A percentile compares a stretch with the other conserved stretches of the same genome.
Conservation (phyloP, 176 grass and related monocot genomes). For the Themeda triandra region DNA sequence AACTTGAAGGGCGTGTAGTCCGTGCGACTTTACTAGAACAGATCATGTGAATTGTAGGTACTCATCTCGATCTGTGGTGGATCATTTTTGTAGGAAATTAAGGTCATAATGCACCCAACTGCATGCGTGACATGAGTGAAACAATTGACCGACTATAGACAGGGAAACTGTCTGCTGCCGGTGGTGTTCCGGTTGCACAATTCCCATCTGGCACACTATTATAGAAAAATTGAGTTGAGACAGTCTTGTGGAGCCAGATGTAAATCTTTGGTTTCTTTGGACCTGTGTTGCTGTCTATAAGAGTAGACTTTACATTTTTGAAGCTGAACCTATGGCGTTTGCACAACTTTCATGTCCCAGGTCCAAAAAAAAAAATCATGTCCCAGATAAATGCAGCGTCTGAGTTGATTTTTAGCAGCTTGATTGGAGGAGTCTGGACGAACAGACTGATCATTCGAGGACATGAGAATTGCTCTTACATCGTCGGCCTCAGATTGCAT, state of each 20-base stretch:
- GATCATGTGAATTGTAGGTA: not conserved
- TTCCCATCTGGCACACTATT: not conserved
- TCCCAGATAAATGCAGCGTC: too few species aligned
- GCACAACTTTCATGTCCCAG: not conserved
- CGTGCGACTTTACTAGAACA: not conserved
- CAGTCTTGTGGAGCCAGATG: not conserved
- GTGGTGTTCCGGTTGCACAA: not conserved
- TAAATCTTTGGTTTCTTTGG: not conserved
- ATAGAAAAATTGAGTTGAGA: not conserved
- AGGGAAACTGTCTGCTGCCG: not conserved
- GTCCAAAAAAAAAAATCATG: too few species aligned
- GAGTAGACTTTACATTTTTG: not conserved
- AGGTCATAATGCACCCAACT: not conserved
- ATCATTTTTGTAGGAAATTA: slow-evolving; percentile 29
- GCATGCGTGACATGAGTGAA: not conserved
- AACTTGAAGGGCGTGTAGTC: not conserved
- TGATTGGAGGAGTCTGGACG: too few species aligned
- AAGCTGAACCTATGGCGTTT: not conserved
- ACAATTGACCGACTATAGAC: not conserved
- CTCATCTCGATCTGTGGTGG: not conserved
- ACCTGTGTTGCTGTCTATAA: not conserved
- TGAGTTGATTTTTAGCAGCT: too few species aligned
- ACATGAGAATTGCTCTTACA: too few species aligned
- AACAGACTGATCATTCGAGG: too few species aligned
- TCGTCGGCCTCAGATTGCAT: too few species aligned